Base-by-base conservation (phyloP, 116 monocot genomes). In the Posidonia oceanica region DNA sequence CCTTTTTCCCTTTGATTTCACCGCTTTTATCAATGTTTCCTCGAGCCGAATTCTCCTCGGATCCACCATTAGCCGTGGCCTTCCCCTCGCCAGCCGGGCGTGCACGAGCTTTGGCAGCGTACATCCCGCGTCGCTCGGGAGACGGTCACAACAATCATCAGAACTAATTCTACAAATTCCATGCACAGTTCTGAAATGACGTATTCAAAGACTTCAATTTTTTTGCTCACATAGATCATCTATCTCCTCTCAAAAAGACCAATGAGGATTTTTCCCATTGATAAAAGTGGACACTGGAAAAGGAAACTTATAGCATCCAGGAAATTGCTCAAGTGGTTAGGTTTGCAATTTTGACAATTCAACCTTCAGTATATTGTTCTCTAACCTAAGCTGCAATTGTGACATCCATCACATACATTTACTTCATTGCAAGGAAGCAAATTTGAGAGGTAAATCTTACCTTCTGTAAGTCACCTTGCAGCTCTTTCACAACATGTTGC, bases 401-500 rank as follows among this genome's bases (percentile, higher is more conserved):
- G n/a, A 65, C 3, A 52, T 16, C 22, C 36, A 54, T 52, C 44
- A 52, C 14, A 52, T 52, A 21, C 22, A 23, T 44, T 15, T 14
- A 6, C 21, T 68, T 10, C 22, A n/a, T 52, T 14, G 11, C 29
- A 36, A 14, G 20, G 1, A 29, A 36, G 21, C 21, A 23, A 23
- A 6, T 3, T 52, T 11, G 17, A 42, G 10, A 20, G 10, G 20
- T 22, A 58, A 58, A 18, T n/a, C 20, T 67, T 56, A 77, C 77
- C 71, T 66, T 39, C 54, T 77, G 39, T 23, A 65, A 21, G 14
- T 66, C 69, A 12, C 75, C 69, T 51, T 54, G 72, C 14, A 78
- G 89, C 36, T 85, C 80, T 63, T 78, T 64, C 17, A 83, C 71
- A 52, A 85, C 69, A 74, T 76, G 76, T 41, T 83, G 72, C 57